Evolutionary conservation across 352 stramenopile species (phyloP).

Genomic region (Phytophthora foliorum): DNA sequence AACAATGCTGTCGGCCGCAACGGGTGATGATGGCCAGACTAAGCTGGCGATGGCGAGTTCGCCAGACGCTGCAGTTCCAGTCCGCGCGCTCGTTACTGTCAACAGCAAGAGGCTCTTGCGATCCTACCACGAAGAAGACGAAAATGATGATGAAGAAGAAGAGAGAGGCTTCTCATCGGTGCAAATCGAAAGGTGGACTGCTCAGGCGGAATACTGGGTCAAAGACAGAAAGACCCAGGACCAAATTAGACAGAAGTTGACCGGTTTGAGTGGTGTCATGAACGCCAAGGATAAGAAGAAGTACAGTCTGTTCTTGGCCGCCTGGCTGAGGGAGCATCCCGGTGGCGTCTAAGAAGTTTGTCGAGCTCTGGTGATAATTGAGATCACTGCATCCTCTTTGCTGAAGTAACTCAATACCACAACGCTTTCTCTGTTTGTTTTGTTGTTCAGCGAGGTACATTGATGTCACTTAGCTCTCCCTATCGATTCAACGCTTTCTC

Average conservation of each 20-base stretch:
- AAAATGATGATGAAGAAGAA: too few relatives aligned
- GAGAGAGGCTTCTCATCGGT: neutral
- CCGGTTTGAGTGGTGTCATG: neutral
- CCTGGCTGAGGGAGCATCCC: constrained; percentile 1
- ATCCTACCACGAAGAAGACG: neutral
- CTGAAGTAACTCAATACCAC: too few relatives aligned
- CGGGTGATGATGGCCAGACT: neutral
- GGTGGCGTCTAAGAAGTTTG: neutral
- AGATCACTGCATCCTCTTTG: too few relatives aligned
- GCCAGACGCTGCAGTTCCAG: neutral
- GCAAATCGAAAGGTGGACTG: neutral
- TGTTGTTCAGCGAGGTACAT: too few relatives aligned
- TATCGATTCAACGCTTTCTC: too few relatives aligned
- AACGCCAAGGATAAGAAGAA: neutral
- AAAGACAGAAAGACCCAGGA: neutral
- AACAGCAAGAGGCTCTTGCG: neutral
- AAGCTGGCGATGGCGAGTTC: neutral
- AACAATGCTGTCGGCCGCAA: neutral
- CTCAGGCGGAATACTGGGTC: neutral
- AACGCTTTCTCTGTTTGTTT: too few relatives aligned
- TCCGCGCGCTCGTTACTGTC: neutral
- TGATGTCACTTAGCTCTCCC: too few relatives aligned
- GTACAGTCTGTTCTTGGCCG: constrained; percentile 4
- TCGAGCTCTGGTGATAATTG: neutral
- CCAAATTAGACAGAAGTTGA: neutral